Evolutionary conservation across 129 eudicot species (phyloP).

Genomic region (Artemisia tridentata): DNA sequence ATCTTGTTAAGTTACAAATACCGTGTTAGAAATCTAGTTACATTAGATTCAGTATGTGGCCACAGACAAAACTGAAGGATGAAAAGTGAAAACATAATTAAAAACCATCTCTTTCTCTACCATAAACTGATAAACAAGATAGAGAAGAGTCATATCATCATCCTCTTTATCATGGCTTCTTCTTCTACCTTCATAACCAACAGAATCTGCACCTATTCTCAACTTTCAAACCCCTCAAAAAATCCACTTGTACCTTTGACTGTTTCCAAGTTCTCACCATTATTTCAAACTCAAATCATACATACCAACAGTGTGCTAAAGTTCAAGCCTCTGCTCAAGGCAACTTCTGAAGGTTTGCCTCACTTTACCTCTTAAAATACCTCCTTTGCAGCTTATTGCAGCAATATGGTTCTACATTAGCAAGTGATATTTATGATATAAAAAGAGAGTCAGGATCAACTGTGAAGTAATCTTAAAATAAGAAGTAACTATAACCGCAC

Average conservation of each 20-base stretch:
- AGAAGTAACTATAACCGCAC: too few species aligned
- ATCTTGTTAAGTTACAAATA: too few species aligned
- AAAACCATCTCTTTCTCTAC: not conserved
- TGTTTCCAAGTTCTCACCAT: slow-evolving; percentile 21
- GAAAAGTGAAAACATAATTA: slow-evolving; percentile 18
- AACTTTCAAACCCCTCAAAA: slow-evolving; percentile 10
- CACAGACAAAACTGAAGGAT: slow-evolving; percentile 10
- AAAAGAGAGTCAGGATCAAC: too few species aligned
- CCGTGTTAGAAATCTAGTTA: too few species aligned
- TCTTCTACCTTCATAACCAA: slow-evolving; percentile 24
- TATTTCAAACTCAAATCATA: slow-evolving; percentile 20
- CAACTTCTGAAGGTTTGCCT: slow-evolving; percentile 38
- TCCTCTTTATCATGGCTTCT: slow-evolving; percentile 31
- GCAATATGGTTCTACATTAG: not conserved
- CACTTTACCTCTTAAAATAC: not conserved
- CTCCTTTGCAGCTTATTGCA: not conserved
- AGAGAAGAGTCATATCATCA: slow-evolving; percentile 15
- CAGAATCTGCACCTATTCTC: slow-evolving; percentile 5
- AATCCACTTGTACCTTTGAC: not conserved
- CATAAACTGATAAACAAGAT: slow-evolving; percentile 24
- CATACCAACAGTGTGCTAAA: slow-evolving; percentile 21
- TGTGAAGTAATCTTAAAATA: too few species aligned
- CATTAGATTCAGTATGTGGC: not conserved
- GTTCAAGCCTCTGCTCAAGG: slow-evolving; percentile 26
- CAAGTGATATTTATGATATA: not conserved